Evolutionary conservation across 2,329 filamentous ascomycete genomes (phyloP), one percentile per base, ranked within the genome.

Genomic region (Orbilia blumenaviensis): DNA sequence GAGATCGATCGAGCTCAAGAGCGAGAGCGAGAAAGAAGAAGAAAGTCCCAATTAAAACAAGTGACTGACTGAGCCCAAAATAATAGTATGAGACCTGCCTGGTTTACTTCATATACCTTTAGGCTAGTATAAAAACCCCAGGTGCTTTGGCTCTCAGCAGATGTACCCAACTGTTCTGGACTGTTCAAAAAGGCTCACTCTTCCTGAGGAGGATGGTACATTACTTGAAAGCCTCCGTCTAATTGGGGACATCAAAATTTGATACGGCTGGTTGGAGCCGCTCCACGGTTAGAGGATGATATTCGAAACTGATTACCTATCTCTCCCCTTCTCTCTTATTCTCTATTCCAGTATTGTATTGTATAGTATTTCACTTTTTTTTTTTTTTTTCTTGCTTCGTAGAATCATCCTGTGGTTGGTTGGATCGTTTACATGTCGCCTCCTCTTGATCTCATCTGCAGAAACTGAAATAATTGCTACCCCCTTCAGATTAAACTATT

Each of bases 241-340:
- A 58, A 75, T 75, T 75, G 71, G 71, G 64, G 64, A 68, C 56
- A 63, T 58, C 58, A 75, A 54, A 75, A 75, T 68, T 68, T 75
- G 63, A 75, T 75, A 75, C 63, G 71, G 71, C 71, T 75, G 71
- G 71, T 68, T 68, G 71, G 71, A 75, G 64, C 71, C 71, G 71
- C 71, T 75, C 58, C 41, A 67, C 69, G 62, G 69, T 74, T 74
- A 74, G 69, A 74, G 56, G 62, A 67, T 74, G 42, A 74, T 67
- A 74, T 38, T 67, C 60, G 69, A 62, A 36, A 56, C 61, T 67
- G 69, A 74, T 74, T 74, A 74, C 62, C 69, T 74, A 74, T 74
- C 62, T 56, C 60, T 42, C 10, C 52, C 34, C 64, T 21, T 44
- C 9, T 64, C 23, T 7, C 10, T 56, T 56, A 63, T 32, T 16